Base-by-base conservation (phyloP, 2,329 filamentous ascomycete genomes). In the Blumeria graminis region DNA sequence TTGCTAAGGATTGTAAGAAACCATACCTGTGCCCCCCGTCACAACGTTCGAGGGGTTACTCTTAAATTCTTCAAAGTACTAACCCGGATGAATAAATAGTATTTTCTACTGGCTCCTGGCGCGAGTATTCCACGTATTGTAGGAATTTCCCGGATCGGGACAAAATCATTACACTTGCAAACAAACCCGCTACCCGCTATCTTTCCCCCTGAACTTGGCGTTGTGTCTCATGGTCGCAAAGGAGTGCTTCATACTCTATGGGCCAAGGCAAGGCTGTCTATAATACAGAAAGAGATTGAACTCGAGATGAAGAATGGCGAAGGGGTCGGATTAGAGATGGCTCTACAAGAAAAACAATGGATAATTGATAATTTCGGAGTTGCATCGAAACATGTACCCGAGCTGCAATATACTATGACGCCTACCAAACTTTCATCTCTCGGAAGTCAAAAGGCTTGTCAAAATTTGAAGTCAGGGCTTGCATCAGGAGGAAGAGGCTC, bases 121-220 rank as follows among this genome's bases (percentile, higher is more conserved):
- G 76, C 80, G 5, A 72, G 76, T 4, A 76, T 94, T 7, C 88
- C 88, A 0, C 75, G 82, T 1, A 77, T 80, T 10, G 76, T 94
- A 55, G 84, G 75, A 51, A 76, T 94, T 66, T 64, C 74, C 61
- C 70, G 73, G 61, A 64, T 68, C 16, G 64, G 66, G 58, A 59
- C 58, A 62, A 67, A 59, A 57, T 69, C 71, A 1, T 36, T 10
- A 22, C n/a, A 35, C n/a, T 74, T 81, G 65, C 73, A 76, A 45
- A 81, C 88, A 11, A 89, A 89, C 65, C 86, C 87, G 0, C 72
- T 94, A 55, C 88, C 88, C 0, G 88, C 88, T 35, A 90, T 94
- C 61, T 94, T 90, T 65, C 82, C 86, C 0, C 78, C 82, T 0
- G 82, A 83, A 58, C 72, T 94, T 28, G 82, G 84, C 1, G 75